Base-by-base conservation (phyloP, 345 rosid genomes). In the Populus alba region DNA sequence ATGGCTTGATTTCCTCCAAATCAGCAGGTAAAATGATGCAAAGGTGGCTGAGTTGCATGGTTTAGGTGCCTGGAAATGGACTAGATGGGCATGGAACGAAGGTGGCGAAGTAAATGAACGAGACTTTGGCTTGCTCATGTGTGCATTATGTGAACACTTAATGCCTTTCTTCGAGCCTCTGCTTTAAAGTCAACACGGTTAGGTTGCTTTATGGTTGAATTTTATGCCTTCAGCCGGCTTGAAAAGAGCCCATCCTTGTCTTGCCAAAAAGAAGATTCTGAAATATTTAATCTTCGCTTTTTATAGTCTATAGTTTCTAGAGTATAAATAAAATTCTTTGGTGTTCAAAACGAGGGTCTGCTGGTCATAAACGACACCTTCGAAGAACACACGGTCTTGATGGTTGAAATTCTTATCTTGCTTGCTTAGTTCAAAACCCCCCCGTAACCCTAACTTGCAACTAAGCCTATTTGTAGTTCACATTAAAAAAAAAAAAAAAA, bases 11-110 rank as follows among this genome's bases (percentile, higher is more conserved):
- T 80, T 91, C 95, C 70, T 82, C 85, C 51, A 86, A 84, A 15
- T 90, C 94, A 6, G 86, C 84, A 0, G 94, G 98, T 23, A 91
- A 67, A 25, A 91, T 57, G 84, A 90, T 86, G 84, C 98, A 91
- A 75, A 94, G 88, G 72, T 92, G 91, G 68, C 78, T 79, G 0
- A 86, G 69, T 71, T 83, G 78, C 91, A 87, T 90, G 87, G 80
- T 70, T 81, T 20, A 9, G 76, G 22, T 49, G 63, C 9, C 55
- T n/a, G 53, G 35, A 75, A 63, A 47, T 5, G 3, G 41, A 13
- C 4, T 20, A 16, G 13, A 35, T 22, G 75, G 66, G 37, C 75
- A 81, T 70, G 35, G 57, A 55, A 75, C 72, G 41, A 47, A 55
- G 41, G 55, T 57, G 51, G 49, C 59, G 31, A 59, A 29, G 20